Conservation (phyloP, 176 grass and related monocot species). For the Carex cristatella region DNA sequence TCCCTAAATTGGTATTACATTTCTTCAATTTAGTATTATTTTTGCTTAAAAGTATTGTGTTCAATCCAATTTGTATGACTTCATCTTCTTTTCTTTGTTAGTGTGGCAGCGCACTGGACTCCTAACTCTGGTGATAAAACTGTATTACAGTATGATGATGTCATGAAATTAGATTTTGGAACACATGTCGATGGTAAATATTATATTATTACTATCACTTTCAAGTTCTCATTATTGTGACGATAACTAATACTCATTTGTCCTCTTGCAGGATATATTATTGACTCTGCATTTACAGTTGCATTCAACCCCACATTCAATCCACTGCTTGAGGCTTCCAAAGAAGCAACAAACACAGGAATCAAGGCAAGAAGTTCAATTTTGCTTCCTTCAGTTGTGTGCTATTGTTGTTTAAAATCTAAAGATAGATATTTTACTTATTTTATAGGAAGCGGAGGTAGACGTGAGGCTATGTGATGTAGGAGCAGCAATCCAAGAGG, state of each 20-base stretch:
- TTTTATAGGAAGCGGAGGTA: slow-evolving; percentile 81
- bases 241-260: background rate
- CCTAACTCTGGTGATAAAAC: slow-evolving; percentile 94
- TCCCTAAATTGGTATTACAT: slow-evolving; percentile 35
- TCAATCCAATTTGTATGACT: background rate
- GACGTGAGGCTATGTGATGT: slow-evolving; percentile 90
- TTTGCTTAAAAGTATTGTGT: background rate
- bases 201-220: slow-evolving; percentile 7
- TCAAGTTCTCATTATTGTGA: background rate
- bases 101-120: slow-evolving; percentile 98
- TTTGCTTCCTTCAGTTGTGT: background rate
- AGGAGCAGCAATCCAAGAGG: slow-evolving; percentile 94
- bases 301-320: slow-evolving; percentile 94
- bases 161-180: slow-evolving; percentile 98
- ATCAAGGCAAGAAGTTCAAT: slow-evolving; percentile 49
- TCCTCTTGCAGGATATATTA: slow-evolving; percentile 57
- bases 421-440: background rate
- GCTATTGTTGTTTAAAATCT: background rate
- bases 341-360: slow-evolving; percentile 88
- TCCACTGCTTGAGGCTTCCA: slow-evolving; percentile 85
- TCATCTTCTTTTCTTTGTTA: slow-evolving; percentile 12
- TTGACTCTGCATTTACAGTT: slow-evolving; percentile 91
- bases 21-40: background rate
- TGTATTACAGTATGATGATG: slow-evolving; percentile 87
- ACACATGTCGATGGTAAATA: slow-evolving; percentile 81